phyloP scores from a whole-genome alignment of 306 rosid species.

The Castanea mollissima region DNA sequence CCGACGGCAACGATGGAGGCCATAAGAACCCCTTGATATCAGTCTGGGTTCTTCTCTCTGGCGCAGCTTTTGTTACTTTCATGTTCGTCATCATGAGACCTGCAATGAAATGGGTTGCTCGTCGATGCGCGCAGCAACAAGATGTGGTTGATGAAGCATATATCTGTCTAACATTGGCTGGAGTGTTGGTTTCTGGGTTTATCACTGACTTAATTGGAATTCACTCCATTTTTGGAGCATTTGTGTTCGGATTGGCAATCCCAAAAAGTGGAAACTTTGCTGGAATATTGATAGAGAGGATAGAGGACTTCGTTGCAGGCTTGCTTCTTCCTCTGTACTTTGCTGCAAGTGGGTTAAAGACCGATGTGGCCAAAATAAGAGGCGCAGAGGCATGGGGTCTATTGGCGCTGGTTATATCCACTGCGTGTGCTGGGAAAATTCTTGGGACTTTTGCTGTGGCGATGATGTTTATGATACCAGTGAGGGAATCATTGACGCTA shows the following conservation, averaged over 20 bases:
- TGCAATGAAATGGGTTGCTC: constrained; percentile 58
- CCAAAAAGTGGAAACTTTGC: constrained; percentile 65
- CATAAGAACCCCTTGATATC: constrained; percentile 60
- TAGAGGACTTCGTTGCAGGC: constrained; percentile 80
- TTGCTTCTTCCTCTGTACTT: constrained; percentile 80
- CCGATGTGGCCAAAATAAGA: constrained; percentile 60
- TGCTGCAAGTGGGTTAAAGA: constrained; percentile 84
- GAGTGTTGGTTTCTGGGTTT: constrained; percentile 71
- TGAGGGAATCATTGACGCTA: constrained; percentile 64
- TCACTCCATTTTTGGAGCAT: constrained; percentile 83
- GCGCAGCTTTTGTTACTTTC: constrained; percentile 50
- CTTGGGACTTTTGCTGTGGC: constrained; percentile 75
- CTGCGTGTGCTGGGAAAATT: constrained; percentile 81
- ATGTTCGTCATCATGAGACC: constrained; percentile 64
- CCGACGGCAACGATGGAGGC: constrained; percentile 35
- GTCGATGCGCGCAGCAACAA: constrained; percentile 39
- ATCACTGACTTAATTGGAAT: constrained; percentile 77
- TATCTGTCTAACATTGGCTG: constrained; percentile 59
- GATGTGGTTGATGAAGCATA: constrained; percentile 51
- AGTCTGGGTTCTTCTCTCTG: constrained; percentile 72
- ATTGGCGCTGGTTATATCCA: constrained; percentile 50
- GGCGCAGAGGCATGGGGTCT: constrained; percentile 76
- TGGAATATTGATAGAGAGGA: constrained; percentile 57
- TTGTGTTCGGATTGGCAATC: constrained; percentile 72
- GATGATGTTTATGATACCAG: constrained; percentile 57